Evolutionary conservation across 192 early-diverging fungal species (phyloP).

Genomic region (Podochytrium sp.): DNA sequence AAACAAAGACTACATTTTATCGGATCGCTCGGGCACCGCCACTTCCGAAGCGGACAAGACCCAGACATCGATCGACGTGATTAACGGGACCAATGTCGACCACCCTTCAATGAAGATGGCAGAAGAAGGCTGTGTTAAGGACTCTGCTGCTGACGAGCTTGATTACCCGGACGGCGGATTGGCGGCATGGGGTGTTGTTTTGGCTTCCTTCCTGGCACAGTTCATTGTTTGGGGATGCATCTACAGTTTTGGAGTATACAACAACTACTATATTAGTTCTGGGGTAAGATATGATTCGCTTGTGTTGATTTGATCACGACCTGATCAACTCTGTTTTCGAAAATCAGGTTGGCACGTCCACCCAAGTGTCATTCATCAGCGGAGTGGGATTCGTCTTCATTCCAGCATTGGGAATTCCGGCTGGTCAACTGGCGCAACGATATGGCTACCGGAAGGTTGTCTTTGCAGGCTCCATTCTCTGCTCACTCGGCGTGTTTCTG

Average conservation of each 20-base stretch:
- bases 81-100: no score
- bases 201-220: constrained; percentile 48
- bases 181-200: constrained; percentile 49
- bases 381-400: constrained; percentile 33
- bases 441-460: constrained; percentile 55
- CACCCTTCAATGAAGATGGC: neutral
- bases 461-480: constrained; percentile 48
- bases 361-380: constrained; percentile 38
- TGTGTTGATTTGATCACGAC: neutral
- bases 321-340: neutral
- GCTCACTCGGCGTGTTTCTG: constrained; percentile 31
- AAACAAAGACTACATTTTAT: no score
- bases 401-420: constrained; percentile 37
- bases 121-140: neutral
- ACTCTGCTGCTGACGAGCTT: neutral
- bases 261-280: neutral
- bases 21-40: no score
- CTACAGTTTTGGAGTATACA: constrained; percentile 20
- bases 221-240: constrained; percentile 40
- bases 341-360: constrained; percentile 3
- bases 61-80: neutral
- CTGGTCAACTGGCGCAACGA: constrained; percentile 39
- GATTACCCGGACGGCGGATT: constrained; percentile 47
- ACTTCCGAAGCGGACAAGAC: no score
- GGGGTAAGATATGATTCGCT: neutral